Evolutionary conservation across 306 rosid species (phyloP).

Genomic region (Lablab purpureus): DNA sequence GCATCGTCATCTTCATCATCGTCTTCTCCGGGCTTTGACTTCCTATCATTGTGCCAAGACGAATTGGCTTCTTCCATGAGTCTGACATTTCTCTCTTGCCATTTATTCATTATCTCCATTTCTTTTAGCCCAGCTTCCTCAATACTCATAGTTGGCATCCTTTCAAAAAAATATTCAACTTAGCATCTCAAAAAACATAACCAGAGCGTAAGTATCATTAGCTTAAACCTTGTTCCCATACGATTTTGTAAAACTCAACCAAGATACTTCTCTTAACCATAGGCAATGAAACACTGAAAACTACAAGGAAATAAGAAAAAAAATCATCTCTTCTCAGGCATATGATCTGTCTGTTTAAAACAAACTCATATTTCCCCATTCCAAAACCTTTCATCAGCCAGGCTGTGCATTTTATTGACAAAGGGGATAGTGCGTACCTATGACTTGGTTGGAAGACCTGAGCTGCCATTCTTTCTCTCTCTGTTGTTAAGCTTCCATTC

Average conservation of each 20-base stretch:
- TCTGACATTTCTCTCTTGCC: constrained; percentile 87
- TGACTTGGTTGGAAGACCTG: constrained; percentile 92
- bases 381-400: constrained; percentile 12
- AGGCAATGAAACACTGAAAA: constrained; percentile 11
- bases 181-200: constrained; percentile 40
- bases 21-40: constrained; percentile 60
- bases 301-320: constrained; percentile 3
- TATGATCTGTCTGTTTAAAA: neutral
- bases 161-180: constrained; percentile 51
- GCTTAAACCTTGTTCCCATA: constrained; percentile 16
- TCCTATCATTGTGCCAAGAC: constrained; percentile 84
- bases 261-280: constrained; percentile 19
- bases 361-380: neutral
- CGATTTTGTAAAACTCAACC: constrained; percentile 4
- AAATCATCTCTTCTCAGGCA: constrained; percentile 25
- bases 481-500: constrained; percentile 77
- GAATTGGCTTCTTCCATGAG: constrained; percentile 89
- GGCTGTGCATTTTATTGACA: constrained; percentile 22
- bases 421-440: constrained; percentile 46
- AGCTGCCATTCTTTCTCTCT: constrained; percentile 89
- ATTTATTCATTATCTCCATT: constrained; percentile 94
- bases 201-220: neutral
- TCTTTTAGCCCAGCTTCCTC: constrained; percentile 97
- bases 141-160: constrained; percentile 99
- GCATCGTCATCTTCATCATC: constrained; percentile 80